Evolutionary conservation across 257 asterid species (phyloP), one percentile per base, ranked within the genome.

Genomic region (Capsicum rhomboideum): DNA sequence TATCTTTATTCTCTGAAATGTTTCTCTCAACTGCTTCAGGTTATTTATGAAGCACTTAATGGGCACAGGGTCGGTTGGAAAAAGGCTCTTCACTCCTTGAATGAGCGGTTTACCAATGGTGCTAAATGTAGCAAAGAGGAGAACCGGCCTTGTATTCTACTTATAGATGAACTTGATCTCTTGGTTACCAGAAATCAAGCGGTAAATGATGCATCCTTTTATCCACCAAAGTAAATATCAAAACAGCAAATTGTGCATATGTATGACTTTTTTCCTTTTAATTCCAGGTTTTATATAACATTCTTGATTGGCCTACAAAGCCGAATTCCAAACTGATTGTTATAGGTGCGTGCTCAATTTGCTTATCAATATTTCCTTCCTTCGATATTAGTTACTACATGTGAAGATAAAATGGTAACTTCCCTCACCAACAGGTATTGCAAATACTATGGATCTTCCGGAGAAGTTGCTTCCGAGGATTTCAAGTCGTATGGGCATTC

Each of bases 391-490:
- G 26, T 75, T 55, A 29, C 3, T 58, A 34, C 16, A 29, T 69
- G 26, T 11, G 53, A 63, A 50, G 55, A 14, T 28, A 67, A 66
- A 31, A 52, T 14, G 28, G 67, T 28, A 63, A 50, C 82, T 64
- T 88, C 91, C 34, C 79, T 31, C 85, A 34, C 77, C 83, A 46
- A 78, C 91, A 96, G 99, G 99, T 82, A 96, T 96, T 87, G 99
- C 99, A 91, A 96, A 96, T 89, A 96, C 99, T 61, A 96, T 96
- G 98, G 98, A 96, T 93, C 99, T 96, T 88, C 99, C 99, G 49
- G 99, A 96, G 90, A 96, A 93, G 92, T 85, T 96, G 90, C 95
- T 96, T 84, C 98, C 99, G 0, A 94, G 99, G 59, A 94, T 96
- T 88, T 94, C 98, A 46, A 96, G 99, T 88, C 97, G 98, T n/a